Base-by-base conservation (phyloP, 1,139 yeast genomes). In the Pichia inconspicua region DNA sequence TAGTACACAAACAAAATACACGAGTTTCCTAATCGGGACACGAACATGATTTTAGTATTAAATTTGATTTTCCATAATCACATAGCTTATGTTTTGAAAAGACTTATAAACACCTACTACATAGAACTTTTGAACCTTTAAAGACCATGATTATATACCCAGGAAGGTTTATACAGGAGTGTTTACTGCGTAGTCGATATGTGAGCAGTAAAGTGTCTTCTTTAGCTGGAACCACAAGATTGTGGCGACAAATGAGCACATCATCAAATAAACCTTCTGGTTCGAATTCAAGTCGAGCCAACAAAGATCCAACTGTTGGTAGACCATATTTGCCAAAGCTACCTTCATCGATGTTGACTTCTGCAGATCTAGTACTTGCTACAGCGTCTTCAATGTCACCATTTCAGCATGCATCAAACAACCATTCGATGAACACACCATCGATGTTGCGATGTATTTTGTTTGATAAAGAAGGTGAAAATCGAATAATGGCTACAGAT, bases 401-500 rank as follows among this genome's bases (percentile, higher is more conserved):
- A n/a, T 46, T 42, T 14, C 48, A 43, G 40, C 44, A 46, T 38
- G 43, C 46, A n/a, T 38, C 39, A 4, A 32, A 17, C 12, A 45
- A 35, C 43, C 48, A 8, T 17, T 27, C 40, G 5, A 14, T 44
- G 14, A 30, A 5, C n/a, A 38, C 50, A 5, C 45, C 52, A 30
- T 53, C 64, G 5, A 43, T 58, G 39, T 40, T 58, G 9, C 52
- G 83, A 52, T 89, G 97, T 58, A 87, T 97, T 0, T 79, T 85
- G 0, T 84, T 92, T 59, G 94, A 90, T 62, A 59, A 66, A 9
- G 68, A 74, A 15, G 98, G 98, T 1, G 75, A 78, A 49, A 84
- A 86, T 42, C 71, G 78, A 1, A 84, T 83, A 6, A 87, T 86
- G 2, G 80, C 94, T 0, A 80, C 87, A 46, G 86, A 82, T 58